phyloP scores from a whole-genome alignment of 2,329 filamentous ascomycete species.

The Pyrenophora tritici-repentis region DNA sequence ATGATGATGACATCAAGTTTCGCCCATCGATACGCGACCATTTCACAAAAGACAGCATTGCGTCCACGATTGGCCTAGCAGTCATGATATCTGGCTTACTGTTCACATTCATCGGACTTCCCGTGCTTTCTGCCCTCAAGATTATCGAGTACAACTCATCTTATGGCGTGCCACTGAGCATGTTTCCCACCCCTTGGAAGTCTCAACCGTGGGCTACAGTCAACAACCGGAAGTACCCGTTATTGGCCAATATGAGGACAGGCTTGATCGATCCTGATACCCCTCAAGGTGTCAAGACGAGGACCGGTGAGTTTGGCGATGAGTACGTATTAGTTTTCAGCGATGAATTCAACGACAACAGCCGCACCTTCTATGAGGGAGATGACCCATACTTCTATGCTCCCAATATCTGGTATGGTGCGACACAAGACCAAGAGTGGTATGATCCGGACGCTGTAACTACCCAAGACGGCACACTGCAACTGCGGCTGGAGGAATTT shows the following conservation, averaged over 20 bases:
- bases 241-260: conserved; percentile 55
- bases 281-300: conserved; percentile 52
- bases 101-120: conserved; percentile 57
- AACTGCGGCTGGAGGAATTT: conserved; percentile 54
- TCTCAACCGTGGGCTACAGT: conserved; percentile 53
- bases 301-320: conserved; percentile 53
- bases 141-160: conserved; percentile 47
- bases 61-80: conserved; percentile 50
- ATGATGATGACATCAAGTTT: conserved; percentile 54
- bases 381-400: conserved; percentile 62
- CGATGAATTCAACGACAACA: conserved; percentile 60
- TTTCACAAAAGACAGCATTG: conserved; percentile 51
- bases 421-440: conserved; percentile 58
- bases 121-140: conserved; percentile 55
- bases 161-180: conserved; percentile 48
- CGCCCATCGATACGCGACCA: conserved; percentile 53
- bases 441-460: conserved; percentile 59
- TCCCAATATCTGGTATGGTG: conserved; percentile 61
- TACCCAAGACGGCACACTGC: conserved; percentile 54
- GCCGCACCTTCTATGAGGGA: conserved; percentile 61
- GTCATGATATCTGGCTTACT: conserved; percentile 56
- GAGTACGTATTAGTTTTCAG: conserved; percentile 59
- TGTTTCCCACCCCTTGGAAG: conserved; percentile 42
- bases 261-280: conserved; percentile 60
- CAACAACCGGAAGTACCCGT: conserved; percentile 54